phyloP scores from a whole-genome alignment of 192 early-diverging fungal species.

The Pilobolus umbonatus region DNA sequence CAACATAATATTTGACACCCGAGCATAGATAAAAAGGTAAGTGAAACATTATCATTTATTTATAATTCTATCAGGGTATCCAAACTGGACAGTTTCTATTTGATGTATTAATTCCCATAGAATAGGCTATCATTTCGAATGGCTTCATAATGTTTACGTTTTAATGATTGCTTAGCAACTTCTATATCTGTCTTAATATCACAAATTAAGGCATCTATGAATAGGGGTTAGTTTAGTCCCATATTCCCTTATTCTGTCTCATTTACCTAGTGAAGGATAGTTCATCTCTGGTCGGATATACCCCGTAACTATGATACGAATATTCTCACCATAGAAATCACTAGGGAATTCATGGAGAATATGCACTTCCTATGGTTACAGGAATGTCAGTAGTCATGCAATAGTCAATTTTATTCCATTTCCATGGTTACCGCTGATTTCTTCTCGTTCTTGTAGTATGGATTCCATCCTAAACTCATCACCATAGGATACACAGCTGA shows the following conservation, averaged over 20 bases:
- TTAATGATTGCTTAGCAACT: constrained; percentile 66
- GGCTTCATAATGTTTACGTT: constrained; percentile 53
- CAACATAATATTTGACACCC: no score
- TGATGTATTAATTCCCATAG: constrained; percentile 12
- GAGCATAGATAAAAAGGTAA: no score
- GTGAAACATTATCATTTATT: background rate
- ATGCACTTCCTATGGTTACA: constrained; percentile 77
- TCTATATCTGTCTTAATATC: constrained; percentile 91
- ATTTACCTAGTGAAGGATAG: constrained; percentile 76
- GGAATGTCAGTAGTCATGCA: background rate
- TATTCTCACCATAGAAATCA: constrained; percentile 89
- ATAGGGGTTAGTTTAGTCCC: background rate
- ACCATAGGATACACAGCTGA: constrained; percentile 87
- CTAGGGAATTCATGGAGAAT: constrained; percentile 79
- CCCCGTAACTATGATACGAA: constrained; percentile 83
- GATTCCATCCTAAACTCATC: constrained; percentile 99
- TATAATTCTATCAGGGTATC: no score
- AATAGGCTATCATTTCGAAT: constrained; percentile 39
- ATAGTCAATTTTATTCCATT: background rate
- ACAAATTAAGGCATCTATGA: constrained; percentile 74
- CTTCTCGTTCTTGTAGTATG: constrained; percentile 96
- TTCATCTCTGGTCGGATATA: constrained; percentile 89
- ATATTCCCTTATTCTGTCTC: background rate
- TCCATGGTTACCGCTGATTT: constrained; percentile 80
- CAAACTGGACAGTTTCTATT: no score